Evolutionary conservation across 345 rosid genomes (phyloP).

Genomic region (Salix udensis): DNA sequence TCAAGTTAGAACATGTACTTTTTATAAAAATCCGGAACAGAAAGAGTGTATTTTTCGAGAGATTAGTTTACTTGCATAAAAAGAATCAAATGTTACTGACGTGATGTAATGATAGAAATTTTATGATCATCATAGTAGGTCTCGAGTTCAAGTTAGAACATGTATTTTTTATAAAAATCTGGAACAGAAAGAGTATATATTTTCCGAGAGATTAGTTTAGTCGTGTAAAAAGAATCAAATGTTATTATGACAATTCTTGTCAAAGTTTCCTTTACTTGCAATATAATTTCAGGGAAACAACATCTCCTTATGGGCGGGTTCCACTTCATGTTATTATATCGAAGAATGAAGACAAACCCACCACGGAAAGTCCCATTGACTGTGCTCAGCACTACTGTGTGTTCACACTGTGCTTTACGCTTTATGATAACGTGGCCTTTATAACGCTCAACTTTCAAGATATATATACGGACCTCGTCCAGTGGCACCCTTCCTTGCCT

Average conservation of each 20-base stretch:
- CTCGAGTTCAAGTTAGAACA: no score
- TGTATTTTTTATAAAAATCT: no score
- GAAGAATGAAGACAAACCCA: background rate
- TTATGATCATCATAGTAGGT: no score
- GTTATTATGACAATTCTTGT: background rate
- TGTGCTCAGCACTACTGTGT: background rate
- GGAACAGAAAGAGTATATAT: accelerated
- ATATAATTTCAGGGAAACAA: background rate
- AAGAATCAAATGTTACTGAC: no score
- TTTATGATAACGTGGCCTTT: background rate
- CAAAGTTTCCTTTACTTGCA: background rate
- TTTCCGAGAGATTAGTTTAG: no score
- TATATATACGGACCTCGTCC: no score
- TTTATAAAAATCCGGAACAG: no score
- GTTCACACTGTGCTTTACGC: background rate
- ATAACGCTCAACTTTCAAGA: background rate
- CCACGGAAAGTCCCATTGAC: background rate
- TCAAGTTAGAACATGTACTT: no score
- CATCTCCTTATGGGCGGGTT: background rate
- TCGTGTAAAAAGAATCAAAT: no score
- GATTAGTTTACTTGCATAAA: no score
- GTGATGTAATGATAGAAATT: no score
- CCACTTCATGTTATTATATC: background rate
- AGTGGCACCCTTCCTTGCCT: background rate
- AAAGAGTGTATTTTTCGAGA: no score